Base-by-base conservation (phyloP, 257 asterid genomes). In the Solanum etuberosum region DNA sequence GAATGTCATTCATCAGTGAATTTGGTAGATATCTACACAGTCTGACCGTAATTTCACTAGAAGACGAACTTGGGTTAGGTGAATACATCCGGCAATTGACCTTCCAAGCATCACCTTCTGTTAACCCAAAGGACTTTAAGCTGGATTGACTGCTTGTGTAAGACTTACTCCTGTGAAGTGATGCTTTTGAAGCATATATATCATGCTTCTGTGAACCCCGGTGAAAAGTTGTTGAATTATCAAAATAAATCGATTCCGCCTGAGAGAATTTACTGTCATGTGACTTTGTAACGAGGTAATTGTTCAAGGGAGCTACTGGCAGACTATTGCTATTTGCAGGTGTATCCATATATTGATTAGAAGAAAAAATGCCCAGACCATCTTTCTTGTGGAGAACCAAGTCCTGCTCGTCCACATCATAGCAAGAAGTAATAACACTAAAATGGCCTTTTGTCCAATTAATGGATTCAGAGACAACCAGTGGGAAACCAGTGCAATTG, bases 401-500 rank as follows among this genome's bases (percentile, higher is more conserved):
- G 86, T 90, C 92, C 87, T 93, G 91, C 91, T 95, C 93, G 48
- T 93, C 96, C 90, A 93, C 84, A 91, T 91, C 91, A 89, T 95
- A 97, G 91, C 97, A 94, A 63, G 99, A 97, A 87, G 97, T 94
- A 86, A 95, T 86, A 84, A 91, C 90, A 87, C 94, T 92, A 92
- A 89, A 91, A 87, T 90, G 90, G 72, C 96, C 96, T 91, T 94
- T 93, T 90, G 88, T 89, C 90, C 92, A 97, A 85, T 90, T 87
- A 86, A 89, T 88, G 67, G 98, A 91, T 88, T 92, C 90, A 37
- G 98, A 93, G 83, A 97, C 92, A 86, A 92, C 90, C 29, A 97
- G 94, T 86, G 99, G 93, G 86, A 94, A 93, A 88, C 99, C 98
- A 89, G 98, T 92, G 91, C 98, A 94, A 89, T 95, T 97, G 88